A percentile compares a stretch with the other conserved stretches of the same genome.
phyloP scores from a whole-genome alignment of 768 basidiomycete species.

The Cubamyces lactineus region DNA sequence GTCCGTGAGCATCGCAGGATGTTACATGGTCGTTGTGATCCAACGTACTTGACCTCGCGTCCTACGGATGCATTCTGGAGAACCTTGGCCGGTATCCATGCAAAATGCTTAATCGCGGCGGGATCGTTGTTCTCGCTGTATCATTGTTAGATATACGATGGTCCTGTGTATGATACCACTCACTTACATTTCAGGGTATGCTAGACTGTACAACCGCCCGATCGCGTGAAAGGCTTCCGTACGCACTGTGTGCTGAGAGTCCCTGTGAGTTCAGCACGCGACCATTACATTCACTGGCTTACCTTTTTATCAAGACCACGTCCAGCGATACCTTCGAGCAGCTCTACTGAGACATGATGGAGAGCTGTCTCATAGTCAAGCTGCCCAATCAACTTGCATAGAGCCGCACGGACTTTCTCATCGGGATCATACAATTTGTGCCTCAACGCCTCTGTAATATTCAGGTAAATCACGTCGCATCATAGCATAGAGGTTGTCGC shows the following conservation, averaged over 20 bases:
- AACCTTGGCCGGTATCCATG: constrained; percentile 88
- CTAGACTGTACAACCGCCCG: constrained; percentile 77
- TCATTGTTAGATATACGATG: neutral
- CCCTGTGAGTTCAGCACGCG: neutral
- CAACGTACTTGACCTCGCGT: constrained; percentile 59
- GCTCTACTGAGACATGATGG: constrained; percentile 71
- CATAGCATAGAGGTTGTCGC: neutral
- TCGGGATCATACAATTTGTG: constrained; percentile 84
- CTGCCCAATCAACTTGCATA: constrained; percentile 78
- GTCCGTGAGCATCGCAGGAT: neutral
- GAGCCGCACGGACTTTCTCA: constrained; percentile 85
- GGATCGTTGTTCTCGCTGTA: constrained; percentile 78
- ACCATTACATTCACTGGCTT: constrained; percentile 12
- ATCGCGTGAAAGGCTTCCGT: constrained; percentile 76
- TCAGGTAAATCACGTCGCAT: neutral
- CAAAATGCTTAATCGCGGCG: constrained; percentile 76
- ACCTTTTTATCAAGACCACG: constrained; percentile 90
- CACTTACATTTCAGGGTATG: constrained; percentile 88
- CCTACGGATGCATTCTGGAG: constrained; percentile 57
- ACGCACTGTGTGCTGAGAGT: constrained; percentile 60
- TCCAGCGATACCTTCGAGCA: constrained; percentile 66
- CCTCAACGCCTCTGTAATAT: constrained; percentile 53
- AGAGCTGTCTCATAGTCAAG: constrained; percentile 91
- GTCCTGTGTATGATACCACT: neutral
- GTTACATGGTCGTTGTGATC: neutral